A percentile compares a stretch with the other conserved stretches of the same genome.
phyloP scores from a whole-genome alignment of 495 filamentous ascomycete species.

The Penicillium canescens region DNA sequence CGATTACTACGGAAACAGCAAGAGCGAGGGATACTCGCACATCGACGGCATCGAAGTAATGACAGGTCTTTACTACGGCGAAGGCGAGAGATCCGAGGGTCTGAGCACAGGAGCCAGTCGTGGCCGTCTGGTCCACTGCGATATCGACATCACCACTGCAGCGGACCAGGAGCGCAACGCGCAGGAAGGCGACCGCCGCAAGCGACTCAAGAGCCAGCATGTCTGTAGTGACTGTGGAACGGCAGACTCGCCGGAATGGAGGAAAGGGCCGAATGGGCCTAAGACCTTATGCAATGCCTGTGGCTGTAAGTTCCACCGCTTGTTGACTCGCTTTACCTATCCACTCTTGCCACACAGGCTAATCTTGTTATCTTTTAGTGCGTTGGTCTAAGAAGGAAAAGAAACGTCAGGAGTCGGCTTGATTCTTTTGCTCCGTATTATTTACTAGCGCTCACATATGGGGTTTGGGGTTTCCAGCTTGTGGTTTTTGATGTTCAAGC shows the following conservation, averaged over 20 bases:
- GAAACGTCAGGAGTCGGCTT: conserved; percentile 48
- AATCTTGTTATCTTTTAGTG: conserved; percentile 29
- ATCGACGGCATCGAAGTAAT: conserved; percentile 92
- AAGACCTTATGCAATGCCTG: conserved; percentile 98
- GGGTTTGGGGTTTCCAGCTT: not conserved
- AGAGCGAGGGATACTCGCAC: conserved; percentile 73
- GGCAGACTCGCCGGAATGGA: conserved; percentile 92
- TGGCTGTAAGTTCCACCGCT: conserved; percentile 58
- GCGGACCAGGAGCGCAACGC: conserved; percentile 55
- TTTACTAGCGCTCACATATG: not conserved
- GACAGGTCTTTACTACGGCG: conserved; percentile 83
- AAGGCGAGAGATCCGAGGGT: conserved; percentile 85
- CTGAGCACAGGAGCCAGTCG: conserved; percentile 83
- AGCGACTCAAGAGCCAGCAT: conserved; percentile 94
- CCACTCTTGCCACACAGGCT: not conserved
- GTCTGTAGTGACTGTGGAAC: conserved; percentile 96
- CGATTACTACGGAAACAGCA: conserved; percentile 76
- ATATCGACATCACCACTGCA: conserved; percentile 81
- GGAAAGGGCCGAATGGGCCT: conserved; percentile 89
- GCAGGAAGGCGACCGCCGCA: conserved; percentile 75
- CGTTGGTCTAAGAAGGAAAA: conserved; percentile 82
- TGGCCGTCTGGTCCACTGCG: conserved; percentile 79
- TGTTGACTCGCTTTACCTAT: not conserved
- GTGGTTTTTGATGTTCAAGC: not conserved
- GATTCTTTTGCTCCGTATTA: not conserved